Evolutionary conservation across 2,329 filamentous ascomycete species (phyloP).

Genomic region (Ceratocystis cubensis): DNA sequence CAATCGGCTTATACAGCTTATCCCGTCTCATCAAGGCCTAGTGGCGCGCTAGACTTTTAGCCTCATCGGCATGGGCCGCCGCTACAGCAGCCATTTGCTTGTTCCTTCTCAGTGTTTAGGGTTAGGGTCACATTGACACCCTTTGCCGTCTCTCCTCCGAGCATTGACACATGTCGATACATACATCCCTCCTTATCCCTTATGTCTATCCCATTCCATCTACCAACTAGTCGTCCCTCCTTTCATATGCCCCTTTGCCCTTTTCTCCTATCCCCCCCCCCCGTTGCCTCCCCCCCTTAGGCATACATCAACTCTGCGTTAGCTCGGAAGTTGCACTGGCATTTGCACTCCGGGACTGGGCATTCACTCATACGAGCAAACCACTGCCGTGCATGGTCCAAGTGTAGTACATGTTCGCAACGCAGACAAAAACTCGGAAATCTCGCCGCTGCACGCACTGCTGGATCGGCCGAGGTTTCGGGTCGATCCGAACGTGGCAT

Average conservation of each 20-base stretch:
- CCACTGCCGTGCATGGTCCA: slow-evolving; percentile 56
- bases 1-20: neutral
- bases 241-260: neutral
- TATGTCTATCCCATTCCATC: neutral
- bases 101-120: neutral
- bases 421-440: slow-evolving; percentile 58
- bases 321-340: slow-evolving; percentile 48
- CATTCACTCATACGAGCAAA: slow-evolving; percentile 53
- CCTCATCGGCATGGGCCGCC: neutral
- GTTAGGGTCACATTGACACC: neutral
- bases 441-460: slow-evolving; percentile 38
- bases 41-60: neutral
- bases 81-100: neutral
- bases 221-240: neutral
- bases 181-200: neutral
- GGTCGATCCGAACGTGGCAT: slow-evolving; percentile 48
- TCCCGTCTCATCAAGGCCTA: neutral
- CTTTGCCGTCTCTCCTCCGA: neutral
- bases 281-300: neutral
- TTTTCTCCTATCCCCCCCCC: neutral
- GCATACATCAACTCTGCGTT: slow-evolving; percentile 47
- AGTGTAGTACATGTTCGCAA: slow-evolving; percentile 55
- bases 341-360: slow-evolving; percentile 55
- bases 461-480: slow-evolving; percentile 38
- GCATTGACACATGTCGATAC: neutral